A percentile compares a stretch with the other conserved stretches of the same genome.
Evolutionary conservation across 441 rosid species (phyloP).

Genomic region (Pelargonium australe): DNA sequence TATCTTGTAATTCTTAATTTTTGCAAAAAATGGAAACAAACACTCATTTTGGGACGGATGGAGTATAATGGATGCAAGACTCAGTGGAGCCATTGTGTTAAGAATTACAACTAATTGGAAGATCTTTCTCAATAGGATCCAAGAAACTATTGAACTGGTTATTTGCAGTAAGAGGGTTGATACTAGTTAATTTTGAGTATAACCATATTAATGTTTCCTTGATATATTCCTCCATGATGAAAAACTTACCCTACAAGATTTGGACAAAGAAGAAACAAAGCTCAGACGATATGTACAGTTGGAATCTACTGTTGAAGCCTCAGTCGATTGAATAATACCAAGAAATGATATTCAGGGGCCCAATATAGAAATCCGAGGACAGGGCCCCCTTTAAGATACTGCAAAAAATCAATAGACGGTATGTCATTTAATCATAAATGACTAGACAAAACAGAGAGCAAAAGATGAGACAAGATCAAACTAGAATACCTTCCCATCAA

Average conservation of each 20-base stretch:
- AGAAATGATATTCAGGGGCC: conserved; percentile 96
- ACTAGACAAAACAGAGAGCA: conserved; percentile 4
- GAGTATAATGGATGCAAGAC: too few relatives aligned
- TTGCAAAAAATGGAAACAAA: too few relatives aligned
- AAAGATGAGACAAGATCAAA: not conserved
- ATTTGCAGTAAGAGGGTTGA: not conserved
- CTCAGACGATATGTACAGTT: conserved; percentile 28
- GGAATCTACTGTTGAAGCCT: conserved; percentile 56
- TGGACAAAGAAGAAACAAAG: conserved; percentile 22
- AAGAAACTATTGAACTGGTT: not conserved
- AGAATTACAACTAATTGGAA: too few relatives aligned
- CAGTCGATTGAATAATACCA: conserved; percentile 84
- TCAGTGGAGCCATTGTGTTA: too few relatives aligned
- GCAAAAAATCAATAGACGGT: conserved; percentile 24
- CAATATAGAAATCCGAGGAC: conserved; percentile 89
- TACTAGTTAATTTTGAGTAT: too few relatives aligned
- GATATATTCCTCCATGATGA: conserved; percentile 4
- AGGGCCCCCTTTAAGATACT: conserved; percentile 93
- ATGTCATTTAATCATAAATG: conserved; percentile 18
- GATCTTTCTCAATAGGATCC: not conserved
- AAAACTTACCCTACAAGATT: conserved; percentile 28
- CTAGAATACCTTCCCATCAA: conserved; percentile 76
- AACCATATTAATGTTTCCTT: not conserved
- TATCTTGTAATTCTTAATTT: too few relatives aligned
- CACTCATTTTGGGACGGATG: too few relatives aligned